These are phyloP conservation scores for Dipodascopsis uninucleata DNA, from an alignment of 805 yeast genomes.

Conservation along the genomic window DNA sequence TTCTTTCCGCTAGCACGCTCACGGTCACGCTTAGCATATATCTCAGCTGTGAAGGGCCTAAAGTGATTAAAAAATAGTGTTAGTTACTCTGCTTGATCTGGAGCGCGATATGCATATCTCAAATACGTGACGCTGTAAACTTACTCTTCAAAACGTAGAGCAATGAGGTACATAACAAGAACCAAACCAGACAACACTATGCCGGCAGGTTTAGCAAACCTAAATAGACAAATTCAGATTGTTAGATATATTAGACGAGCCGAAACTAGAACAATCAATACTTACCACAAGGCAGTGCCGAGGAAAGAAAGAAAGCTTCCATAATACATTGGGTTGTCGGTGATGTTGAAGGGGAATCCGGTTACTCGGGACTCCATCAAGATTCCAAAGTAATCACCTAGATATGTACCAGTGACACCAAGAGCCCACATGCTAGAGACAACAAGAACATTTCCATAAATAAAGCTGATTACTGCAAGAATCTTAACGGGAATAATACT, in stretches of 20 bases:
- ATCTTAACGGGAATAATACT: slow-evolving; percentile 40
- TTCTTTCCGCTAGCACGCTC: slow-evolving; percentile 35
- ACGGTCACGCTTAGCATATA: slow-evolving; percentile 70
- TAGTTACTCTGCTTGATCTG: neutral
- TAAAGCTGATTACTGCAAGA: slow-evolving; percentile 56
- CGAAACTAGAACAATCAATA: too few relatives aligned
- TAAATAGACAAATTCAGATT: slow-evolving; percentile 24
- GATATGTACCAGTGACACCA: slow-evolving; percentile 93
- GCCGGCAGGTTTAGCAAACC: slow-evolving; percentile 80
- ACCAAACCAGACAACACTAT: slow-evolving; percentile 68
- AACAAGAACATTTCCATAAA: slow-evolving; percentile 75
- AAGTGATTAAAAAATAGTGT: neutral
- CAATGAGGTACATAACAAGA: slow-evolving; percentile 75
- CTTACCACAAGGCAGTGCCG: slow-evolving; percentile 84
- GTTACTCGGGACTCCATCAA: slow-evolving; percentile 87
- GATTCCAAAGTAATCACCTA: slow-evolving; percentile 98
- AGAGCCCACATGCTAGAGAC: slow-evolving; percentile 82
- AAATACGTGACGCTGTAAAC: too few relatives aligned
- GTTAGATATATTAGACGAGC: too few relatives aligned
- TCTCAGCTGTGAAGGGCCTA: slow-evolving; percentile 84
- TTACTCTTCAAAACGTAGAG: slow-evolving; percentile 78
- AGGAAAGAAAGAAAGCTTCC: slow-evolving; percentile 87
- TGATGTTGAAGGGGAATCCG: slow-evolving; percentile 86
- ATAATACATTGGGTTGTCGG: slow-evolving; percentile 94
- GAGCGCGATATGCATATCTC: neutral